Evolutionary conservation across 2,329 filamentous ascomycete genomes (phyloP).

Genomic region (Penicillium expansum): DNA sequence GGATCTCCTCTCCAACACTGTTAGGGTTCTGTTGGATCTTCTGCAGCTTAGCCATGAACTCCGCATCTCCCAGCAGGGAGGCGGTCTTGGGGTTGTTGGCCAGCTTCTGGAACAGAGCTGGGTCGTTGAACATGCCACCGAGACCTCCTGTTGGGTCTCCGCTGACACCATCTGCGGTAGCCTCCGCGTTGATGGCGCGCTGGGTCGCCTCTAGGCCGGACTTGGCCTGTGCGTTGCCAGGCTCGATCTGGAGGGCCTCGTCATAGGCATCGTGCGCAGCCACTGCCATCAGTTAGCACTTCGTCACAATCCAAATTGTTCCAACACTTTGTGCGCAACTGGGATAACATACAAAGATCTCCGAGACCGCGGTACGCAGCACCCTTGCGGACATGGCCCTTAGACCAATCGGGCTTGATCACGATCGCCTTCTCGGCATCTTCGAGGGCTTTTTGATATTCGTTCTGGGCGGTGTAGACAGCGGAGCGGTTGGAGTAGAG

Average conservation of each 20-base stretch:
- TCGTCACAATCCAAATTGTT: neutral
- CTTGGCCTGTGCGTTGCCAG: constrained; percentile 88
- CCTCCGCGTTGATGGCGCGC: constrained; percentile 80
- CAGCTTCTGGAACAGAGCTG: constrained; percentile 83
- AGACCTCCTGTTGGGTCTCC: constrained; percentile 72
- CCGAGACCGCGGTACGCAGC: constrained; percentile 84
- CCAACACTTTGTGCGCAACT: neutral
- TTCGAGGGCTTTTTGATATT: constrained; percentile 78
- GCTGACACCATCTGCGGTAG: constrained; percentile 57
- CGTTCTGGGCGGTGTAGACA: constrained; percentile 79
- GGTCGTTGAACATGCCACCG: constrained; percentile 93
- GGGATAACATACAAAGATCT: constrained; percentile 61
- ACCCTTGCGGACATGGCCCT: constrained; percentile 92
- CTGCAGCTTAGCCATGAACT: constrained; percentile 89
- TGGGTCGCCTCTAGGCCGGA: constrained; percentile 80
- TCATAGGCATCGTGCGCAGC: constrained; percentile 88
- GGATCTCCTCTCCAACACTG: constrained; percentile 74
- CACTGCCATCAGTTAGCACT: constrained; percentile 44
- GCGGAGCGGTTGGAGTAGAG: constrained; percentile 97
- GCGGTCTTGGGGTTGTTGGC: constrained; percentile 93
- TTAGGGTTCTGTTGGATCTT: constrained; percentile 76
- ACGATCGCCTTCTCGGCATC: constrained; percentile 93
- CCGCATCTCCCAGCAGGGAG: constrained; percentile 70
- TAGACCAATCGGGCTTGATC: constrained; percentile 96
- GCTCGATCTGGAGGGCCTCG: constrained; percentile 88